Conservation (phyloP, 1,139 yeast genomes). For the Arxiozyma bovina region DNA sequence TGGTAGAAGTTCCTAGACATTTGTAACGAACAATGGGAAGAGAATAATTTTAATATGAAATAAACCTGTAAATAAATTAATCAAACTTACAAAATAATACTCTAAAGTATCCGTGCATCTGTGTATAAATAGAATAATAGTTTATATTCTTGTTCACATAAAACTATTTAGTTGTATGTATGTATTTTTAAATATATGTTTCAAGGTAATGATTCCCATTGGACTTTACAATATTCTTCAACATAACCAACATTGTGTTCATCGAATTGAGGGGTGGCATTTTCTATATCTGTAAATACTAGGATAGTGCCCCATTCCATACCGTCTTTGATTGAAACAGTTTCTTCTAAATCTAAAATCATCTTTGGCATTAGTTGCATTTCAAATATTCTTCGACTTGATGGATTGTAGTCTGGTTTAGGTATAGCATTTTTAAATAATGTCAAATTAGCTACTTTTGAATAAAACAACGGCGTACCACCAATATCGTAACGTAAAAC, state of each 20-base stretch:
- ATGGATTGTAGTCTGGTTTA: constrained; percentile 46
- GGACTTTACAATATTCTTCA: constrained; percentile 90
- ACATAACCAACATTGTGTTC: constrained; percentile 67
- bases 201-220: constrained; percentile 58
- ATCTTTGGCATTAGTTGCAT: constrained; percentile 91
- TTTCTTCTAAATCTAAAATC: constrained; percentile 67
- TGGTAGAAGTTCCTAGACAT: constrained; percentile 56
- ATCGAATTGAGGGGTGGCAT: constrained; percentile 53
- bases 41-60: constrained; percentile 4
- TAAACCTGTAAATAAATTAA: constrained; percentile 6
- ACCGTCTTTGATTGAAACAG: constrained; percentile 49
- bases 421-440: constrained; percentile 21
- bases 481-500: constrained; percentile 73
- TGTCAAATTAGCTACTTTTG: constrained; percentile 33
- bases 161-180: not conserved
- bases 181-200: no score
- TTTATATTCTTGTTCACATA: constrained; percentile 2
- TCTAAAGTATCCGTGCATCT: not conserved
- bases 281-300: constrained; percentile 72
- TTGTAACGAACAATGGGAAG: constrained; percentile 34
- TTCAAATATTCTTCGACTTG: constrained; percentile 61
- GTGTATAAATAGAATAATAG: not conserved
- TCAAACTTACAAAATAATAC: not conserved
- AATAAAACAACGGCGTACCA: constrained; percentile 66
- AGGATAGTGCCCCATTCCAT: constrained; percentile 98